Evolutionary conservation across 1,139 yeast genomes (phyloP).

Genomic region (Candida pseudocylindracea): DNA sequence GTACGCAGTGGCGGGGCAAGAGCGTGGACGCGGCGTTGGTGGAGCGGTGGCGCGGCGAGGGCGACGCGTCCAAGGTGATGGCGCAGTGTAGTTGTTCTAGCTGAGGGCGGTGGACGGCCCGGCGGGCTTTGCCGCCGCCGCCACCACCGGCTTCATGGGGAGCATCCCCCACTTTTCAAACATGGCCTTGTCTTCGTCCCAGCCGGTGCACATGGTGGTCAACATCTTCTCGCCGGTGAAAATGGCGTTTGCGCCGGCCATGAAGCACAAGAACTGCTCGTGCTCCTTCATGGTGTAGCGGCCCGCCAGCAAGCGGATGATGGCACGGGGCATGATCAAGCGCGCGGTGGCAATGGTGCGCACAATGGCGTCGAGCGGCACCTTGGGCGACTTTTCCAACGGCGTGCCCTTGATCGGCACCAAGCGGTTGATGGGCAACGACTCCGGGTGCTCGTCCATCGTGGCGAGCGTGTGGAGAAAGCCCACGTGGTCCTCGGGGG

Average conservation of each 20-base stretch:
- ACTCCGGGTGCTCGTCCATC: conserved; percentile 52
- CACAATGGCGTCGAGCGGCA: conserved; percentile 37
- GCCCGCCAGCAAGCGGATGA: conserved; percentile 62
- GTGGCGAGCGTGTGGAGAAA: conserved; percentile 47
- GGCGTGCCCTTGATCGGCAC: conserved; percentile 74
- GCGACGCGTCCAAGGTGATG: too few relatives aligned
- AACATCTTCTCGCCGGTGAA: conserved; percentile 69
- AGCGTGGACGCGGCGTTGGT: too few relatives aligned
- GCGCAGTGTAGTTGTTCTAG: too few relatives aligned
- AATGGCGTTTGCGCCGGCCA: conserved; percentile 65
- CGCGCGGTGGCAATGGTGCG: conserved; percentile 63
- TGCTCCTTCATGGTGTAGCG: conserved; percentile 62
- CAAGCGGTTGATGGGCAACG: conserved; percentile 57
- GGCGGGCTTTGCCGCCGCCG: too few relatives aligned
- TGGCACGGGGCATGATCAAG: conserved; percentile 47
- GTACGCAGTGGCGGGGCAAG: too few relatives aligned
- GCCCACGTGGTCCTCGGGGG: conserved; percentile 46
- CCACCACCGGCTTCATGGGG: conserved; percentile 24
- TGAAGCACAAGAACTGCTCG: conserved; percentile 54
- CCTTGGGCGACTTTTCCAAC: conserved; percentile 30
- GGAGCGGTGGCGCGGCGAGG: too few relatives aligned
- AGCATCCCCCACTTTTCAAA: conserved; percentile 45
- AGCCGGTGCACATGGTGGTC: conserved; percentile 67
- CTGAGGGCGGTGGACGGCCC: neutral
- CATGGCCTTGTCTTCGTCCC: conserved; percentile 65